Conservation (phyloP, 331 rosid genomes). For the Rosa hybrid region DNA sequence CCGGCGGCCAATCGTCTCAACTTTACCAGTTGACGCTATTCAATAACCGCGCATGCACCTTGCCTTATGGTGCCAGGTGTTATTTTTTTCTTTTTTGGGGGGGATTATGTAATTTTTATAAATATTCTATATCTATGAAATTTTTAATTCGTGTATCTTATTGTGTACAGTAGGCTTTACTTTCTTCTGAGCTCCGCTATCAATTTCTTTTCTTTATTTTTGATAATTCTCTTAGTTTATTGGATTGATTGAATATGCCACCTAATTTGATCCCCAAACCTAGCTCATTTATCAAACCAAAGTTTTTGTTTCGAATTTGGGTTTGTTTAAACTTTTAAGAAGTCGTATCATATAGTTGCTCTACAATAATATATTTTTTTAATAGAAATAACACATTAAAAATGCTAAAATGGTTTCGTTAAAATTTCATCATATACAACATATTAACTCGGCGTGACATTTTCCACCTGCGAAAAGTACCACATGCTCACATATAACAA, state of each 20-base stretch:
- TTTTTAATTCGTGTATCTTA: slow-evolving; percentile 56
- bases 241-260: slow-evolving; percentile 30
- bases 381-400: neutral
- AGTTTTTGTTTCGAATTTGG: neutral
- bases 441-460: no score
- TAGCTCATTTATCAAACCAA: neutral
- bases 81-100: neutral
- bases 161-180: slow-evolving; percentile 51
- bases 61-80: slow-evolving; percentile 56
- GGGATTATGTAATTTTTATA: slow-evolving; percentile 8
- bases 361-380: neutral
- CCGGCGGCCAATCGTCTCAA: slow-evolving; percentile 39
- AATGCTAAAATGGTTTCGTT: no score
- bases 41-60: neutral
- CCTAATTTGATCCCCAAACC: slow-evolving; percentile 17
- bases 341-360: neutral
- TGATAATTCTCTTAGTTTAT: neutral
- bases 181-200: slow-evolving; percentile 33
- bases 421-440: no score
- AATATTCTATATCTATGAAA: slow-evolving; percentile 37
- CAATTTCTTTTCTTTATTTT: neutral
- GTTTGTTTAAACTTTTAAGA: neutral
- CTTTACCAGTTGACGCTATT: slow-evolving; percentile 35
- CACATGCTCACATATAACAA: no score
- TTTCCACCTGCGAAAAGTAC: no score